Conservation (phyloP, 352 stramenopile species). For the Phytophthora brassicae region DNA sequence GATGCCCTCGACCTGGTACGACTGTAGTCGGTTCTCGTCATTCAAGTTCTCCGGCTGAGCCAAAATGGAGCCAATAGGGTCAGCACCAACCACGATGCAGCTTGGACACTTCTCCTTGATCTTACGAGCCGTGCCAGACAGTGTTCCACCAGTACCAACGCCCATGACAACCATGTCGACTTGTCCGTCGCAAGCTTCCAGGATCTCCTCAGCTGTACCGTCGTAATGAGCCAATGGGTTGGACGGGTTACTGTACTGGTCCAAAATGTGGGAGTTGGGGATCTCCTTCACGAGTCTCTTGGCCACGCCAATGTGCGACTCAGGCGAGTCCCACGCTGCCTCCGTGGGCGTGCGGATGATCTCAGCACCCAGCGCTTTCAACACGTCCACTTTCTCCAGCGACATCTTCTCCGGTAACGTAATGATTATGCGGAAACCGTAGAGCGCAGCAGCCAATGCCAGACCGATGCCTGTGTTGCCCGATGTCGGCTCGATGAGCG, state of each 20-base stretch:
- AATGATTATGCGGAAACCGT: slow-evolving; percentile 96
- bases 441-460: slow-evolving; percentile 95
- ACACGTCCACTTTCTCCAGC: slow-evolving; percentile 95
- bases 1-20: slow-evolving; percentile 96
- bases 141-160: slow-evolving; percentile 94
- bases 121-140: slow-evolving; percentile 92
- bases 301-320: slow-evolving; percentile 94
- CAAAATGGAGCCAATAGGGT: slow-evolving; percentile 93
- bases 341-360: slow-evolving; percentile 97
- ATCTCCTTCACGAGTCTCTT: slow-evolving; percentile 93
- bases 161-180: slow-evolving; percentile 96
- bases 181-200: slow-evolving; percentile 91
- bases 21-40: slow-evolving; percentile 88
- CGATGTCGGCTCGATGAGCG: slow-evolving; percentile 97
- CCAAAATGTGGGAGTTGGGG: slow-evolving; percentile 94
- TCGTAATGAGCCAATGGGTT: slow-evolving; percentile 97
- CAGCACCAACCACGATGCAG: slow-evolving; percentile 87
- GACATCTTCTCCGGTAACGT: slow-evolving; percentile 96
- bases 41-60: slow-evolving; percentile 93
- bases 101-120: slow-evolving; percentile 92
- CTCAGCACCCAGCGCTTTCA: slow-evolving; percentile 95
- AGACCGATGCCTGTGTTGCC: slow-evolving; percentile 98
- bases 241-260: slow-evolving; percentile 96
- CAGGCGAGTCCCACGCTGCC: slow-evolving; percentile 94
- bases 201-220: slow-evolving; percentile 94